These are phyloP conservation scores for Lentinula aciculospora DNA, from an alignment of 768 basidiomycete species.

Conservation along the genomic window DNA sequence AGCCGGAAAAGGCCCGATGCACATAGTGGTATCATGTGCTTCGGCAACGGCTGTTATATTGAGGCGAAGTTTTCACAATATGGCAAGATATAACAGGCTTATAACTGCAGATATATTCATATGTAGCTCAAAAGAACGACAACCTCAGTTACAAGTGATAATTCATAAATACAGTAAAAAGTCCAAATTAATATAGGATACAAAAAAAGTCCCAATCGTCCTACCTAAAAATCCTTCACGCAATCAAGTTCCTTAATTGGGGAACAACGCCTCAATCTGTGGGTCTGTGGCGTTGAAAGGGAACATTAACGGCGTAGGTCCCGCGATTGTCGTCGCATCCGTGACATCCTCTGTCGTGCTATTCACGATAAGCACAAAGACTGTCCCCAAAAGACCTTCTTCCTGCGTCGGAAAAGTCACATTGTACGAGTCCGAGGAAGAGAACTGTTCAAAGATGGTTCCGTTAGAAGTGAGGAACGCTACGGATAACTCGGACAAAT, in stretches of 20 bases:
- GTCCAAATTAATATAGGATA: too few relatives aligned
- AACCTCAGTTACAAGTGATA: too few relatives aligned
- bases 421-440: not conserved
- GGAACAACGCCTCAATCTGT: not conserved
- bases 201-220: too few relatives aligned
- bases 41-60: too few relatives aligned
- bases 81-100: too few relatives aligned
- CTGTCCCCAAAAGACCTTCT: conserved; percentile 20
- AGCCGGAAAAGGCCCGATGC: too few relatives aligned
- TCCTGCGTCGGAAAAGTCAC: conserved; percentile 17
- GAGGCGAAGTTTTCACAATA: too few relatives aligned
- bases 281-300: conserved; percentile 3
- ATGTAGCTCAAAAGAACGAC: too few relatives aligned
- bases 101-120: too few relatives aligned
- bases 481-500: conserved; percentile 20
- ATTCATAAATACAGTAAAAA: too few relatives aligned
- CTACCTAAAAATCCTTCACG: too few relatives aligned
- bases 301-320: conserved; percentile 19
- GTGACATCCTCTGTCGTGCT: conserved; percentile 18
- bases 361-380: conserved; percentile 30
- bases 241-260: not conserved
- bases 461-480: conserved; percentile 26
- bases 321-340: conserved; percentile 36
- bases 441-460: conserved; percentile 24
- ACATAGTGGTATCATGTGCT: too few relatives aligned